Percentiles rank a stretch among this genome's conserved stretches.
Conservation (phyloP, 208 protist genomes). For the Wallacemonas collosoma region DNA sequence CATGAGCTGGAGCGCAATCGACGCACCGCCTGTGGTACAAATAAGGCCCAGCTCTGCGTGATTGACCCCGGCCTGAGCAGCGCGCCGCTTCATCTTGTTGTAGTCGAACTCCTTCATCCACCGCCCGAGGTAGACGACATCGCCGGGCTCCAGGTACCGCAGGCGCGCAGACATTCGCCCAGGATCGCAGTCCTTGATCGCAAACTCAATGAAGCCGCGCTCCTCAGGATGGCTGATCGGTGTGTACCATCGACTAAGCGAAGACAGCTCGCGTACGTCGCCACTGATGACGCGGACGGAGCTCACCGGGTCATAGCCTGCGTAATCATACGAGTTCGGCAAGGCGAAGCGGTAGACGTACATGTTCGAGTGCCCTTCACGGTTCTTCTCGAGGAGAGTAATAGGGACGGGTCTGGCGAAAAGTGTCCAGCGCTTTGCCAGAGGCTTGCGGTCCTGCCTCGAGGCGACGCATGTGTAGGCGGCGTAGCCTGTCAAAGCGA, state of each 20-base stretch:
- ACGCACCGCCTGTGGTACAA: constrained; percentile 77
- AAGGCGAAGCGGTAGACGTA: constrained; percentile 75
- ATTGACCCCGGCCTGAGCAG: neutral
- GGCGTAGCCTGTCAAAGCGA: constrained; percentile 29
- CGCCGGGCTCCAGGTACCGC: constrained; percentile 68
- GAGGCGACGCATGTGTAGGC: constrained; percentile 50
- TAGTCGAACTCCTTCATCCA: constrained; percentile 90
- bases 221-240: constrained; percentile 82
- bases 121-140: constrained; percentile 77
- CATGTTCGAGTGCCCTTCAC: constrained; percentile 61
- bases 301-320: constrained; percentile 85
- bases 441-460: constrained; percentile 54
- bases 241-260: constrained; percentile 81
- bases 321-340: constrained; percentile 84
- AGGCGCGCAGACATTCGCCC: constrained; percentile 81
- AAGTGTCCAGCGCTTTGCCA: constrained; percentile 70
- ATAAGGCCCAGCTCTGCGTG: constrained; percentile 64
- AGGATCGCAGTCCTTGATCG: constrained; percentile 76
- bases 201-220: constrained; percentile 84
- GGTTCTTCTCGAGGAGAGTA: constrained; percentile 70
- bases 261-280: constrained; percentile 46
- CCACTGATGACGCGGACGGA: constrained; percentile 70
- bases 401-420: constrained; percentile 66
- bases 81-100: constrained; percentile 27
- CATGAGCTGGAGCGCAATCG: constrained; percentile 86